Evolutionary conservation across 495 filamentous ascomycete genomes (phyloP).

Genomic region (Tetracladium marchalianum): DNA sequence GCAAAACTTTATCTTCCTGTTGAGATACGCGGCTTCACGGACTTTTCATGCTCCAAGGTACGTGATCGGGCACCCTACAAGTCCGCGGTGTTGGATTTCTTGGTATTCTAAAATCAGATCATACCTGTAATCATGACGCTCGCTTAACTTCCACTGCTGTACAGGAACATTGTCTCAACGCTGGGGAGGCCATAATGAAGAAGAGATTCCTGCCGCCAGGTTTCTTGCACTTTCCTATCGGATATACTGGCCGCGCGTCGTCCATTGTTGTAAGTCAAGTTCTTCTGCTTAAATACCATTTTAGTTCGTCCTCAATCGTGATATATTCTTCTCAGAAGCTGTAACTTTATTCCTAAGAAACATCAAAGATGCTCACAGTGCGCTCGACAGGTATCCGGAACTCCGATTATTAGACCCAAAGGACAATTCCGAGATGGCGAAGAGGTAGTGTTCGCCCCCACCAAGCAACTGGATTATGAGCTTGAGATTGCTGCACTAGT

Average conservation of each 20-base stretch:
- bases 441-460: conserved; percentile 33
- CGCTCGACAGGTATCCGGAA: background rate
- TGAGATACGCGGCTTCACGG: conserved; percentile 2
- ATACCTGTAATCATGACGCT: no score
- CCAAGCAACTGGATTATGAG: conserved; percentile 58
- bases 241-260: conserved; percentile 4
- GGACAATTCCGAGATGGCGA: background rate
- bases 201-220: conserved; percentile 40
- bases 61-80: background rate
- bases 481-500: conserved; percentile 44
- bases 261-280: background rate
- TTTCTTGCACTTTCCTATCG: conserved; percentile 29
- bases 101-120: background rate
- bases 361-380: no score
- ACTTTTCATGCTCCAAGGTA: background rate
- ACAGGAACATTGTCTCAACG: conserved; percentile 22
- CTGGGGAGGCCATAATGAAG: conserved; percentile 4
- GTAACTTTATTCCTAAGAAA: no score
- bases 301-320: no score
- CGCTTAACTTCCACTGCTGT: conserved; percentile 8
- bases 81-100: background rate
- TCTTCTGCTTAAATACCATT: no score
- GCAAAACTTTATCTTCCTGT: conserved; percentile 2
- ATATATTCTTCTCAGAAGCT: no score
- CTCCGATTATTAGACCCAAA: background rate